Percentiles rank a stretch among this genome's conserved stretches.
Evolutionary conservation across 1,284 basidiomycete species (phyloP).

Genomic region (Cryptococcus deneoformans): DNA sequence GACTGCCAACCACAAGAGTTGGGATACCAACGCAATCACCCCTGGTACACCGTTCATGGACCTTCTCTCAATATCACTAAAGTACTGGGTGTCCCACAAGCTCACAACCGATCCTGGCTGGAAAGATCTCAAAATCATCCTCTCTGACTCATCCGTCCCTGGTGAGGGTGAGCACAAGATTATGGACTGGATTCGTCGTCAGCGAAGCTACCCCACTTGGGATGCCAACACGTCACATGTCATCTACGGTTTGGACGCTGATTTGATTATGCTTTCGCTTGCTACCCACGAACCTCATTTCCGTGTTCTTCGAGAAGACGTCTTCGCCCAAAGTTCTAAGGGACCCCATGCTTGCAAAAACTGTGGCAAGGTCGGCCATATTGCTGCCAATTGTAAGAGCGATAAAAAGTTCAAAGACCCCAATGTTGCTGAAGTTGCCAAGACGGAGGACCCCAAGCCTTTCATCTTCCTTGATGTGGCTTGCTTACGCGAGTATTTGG

Average conservation of each 20-base stretch:
- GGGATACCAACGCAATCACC: slow-evolving; percentile 99
- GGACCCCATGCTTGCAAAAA: slow-evolving; percentile 68
- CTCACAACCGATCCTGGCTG: slow-evolving; percentile 94
- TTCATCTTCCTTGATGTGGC: slow-evolving; percentile 99
- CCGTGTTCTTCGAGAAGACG: slow-evolving; percentile 95
- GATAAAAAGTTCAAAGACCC: slow-evolving; percentile 56
- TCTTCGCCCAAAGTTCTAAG: slow-evolving; percentile 81
- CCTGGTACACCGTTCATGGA: slow-evolving; percentile 98
- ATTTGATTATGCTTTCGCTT: slow-evolving; percentile 97
- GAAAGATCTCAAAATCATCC: slow-evolving; percentile 90
- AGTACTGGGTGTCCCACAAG: slow-evolving; percentile 97
- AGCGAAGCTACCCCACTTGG: slow-evolving; percentile 79
- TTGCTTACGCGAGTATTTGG: slow-evolving; percentile 93
- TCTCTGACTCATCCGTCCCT: slow-evolving; percentile 95
- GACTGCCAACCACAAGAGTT: slow-evolving; percentile 77
- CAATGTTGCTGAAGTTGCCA: slow-evolving; percentile 58
- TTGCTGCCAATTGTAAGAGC: slow-evolving; percentile 85
- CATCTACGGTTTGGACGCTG: slow-evolving; percentile 98
- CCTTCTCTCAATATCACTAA: slow-evolving; percentile 77
- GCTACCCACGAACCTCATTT: slow-evolving; percentile 99
- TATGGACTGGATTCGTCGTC: slow-evolving; percentile 96
- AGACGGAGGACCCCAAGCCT: slow-evolving; percentile 81
- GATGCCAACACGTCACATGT: slow-evolving; percentile 96
- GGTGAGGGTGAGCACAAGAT: slow-evolving; percentile 99
- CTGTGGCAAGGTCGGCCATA: slow-evolving; percentile 93